These are phyloP conservation scores for Neurospora sp. DNA, from an alignment of 495 filamentous ascomycete genomes.

Conservation along the genomic window DNA sequence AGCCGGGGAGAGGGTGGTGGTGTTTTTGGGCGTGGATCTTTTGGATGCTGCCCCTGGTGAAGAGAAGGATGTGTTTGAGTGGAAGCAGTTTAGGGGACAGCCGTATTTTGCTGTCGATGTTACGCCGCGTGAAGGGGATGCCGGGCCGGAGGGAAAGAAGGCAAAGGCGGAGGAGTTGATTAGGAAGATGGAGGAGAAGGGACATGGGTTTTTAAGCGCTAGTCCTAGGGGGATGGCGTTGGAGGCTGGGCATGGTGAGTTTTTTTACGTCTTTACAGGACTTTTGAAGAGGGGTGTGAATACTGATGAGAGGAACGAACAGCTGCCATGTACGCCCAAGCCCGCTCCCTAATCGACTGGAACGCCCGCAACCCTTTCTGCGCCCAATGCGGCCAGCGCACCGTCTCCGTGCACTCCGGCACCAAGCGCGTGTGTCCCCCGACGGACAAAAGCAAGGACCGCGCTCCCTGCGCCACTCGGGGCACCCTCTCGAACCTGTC, in stretches of 20 bases:
- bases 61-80: constrained; percentile 18
- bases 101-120: constrained; percentile 89
- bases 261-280: neutral
- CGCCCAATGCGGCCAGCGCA: constrained; percentile 73
- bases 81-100: constrained; percentile 52
- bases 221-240: constrained; percentile 28
- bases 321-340: constrained; percentile 90
- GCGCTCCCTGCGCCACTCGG: constrained; percentile 65
- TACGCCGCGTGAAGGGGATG: constrained; percentile 44
- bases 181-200: constrained; percentile 20
- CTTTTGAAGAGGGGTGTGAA: neutral
- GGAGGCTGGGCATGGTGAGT: constrained; percentile 33
- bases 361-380: constrained; percentile 90
- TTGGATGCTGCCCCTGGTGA: neutral
- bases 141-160: constrained; percentile 2
- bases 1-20: neutral
- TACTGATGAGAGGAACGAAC: neutral
- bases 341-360: constrained; percentile 86
- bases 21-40: neutral
- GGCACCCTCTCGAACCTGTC: constrained; percentile 68
- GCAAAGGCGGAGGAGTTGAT: constrained; percentile 40
- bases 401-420: constrained; percentile 77
- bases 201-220: constrained; percentile 12
- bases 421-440: constrained; percentile 87
- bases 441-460: constrained; percentile 50